Conservation (phyloP, 106 monocot genomes). For the Dioscorea alata region DNA sequence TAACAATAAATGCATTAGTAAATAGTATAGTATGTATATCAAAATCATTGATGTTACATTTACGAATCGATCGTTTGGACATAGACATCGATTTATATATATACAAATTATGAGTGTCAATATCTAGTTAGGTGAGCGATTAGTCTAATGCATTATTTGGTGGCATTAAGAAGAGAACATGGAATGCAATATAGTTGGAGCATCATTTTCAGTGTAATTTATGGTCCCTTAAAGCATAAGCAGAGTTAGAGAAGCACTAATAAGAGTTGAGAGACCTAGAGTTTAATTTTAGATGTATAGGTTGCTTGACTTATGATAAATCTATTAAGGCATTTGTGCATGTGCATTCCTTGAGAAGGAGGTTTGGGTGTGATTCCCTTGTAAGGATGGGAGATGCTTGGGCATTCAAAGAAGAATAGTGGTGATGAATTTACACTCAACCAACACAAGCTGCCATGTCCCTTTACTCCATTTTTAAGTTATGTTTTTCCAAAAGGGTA, state of each 20-base stretch:
- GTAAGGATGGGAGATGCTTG: neutral
- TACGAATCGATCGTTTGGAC: too few species aligned
- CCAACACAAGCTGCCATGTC: neutral
- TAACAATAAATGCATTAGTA: too few species aligned
- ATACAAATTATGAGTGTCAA: too few species aligned
- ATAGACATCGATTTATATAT: too few species aligned
- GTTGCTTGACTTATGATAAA: constrained; percentile 2
- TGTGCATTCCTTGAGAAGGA: neutral
- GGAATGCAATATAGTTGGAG: neutral
- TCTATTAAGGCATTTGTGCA: neutral
- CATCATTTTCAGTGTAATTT: neutral
- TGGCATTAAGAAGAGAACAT: neutral
- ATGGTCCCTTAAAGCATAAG: neutral
- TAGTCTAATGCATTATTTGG: neutral
- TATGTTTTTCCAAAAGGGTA: too few species aligned
- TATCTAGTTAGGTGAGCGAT: neutral
- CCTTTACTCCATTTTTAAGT: neutral
- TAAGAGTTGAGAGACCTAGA: neutral
- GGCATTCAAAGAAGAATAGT: neutral
- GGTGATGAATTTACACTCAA: neutral
- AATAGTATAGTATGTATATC: too few species aligned
- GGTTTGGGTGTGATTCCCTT: neutral
- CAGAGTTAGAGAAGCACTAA: neutral
- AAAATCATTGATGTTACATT: too few species aligned
- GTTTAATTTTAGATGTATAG: neutral